Evolutionary conservation across 176 grass and related monocot species (phyloP), one percentile per base, ranked within the genome.

Genomic region (Zoysia pacifica): DNA sequence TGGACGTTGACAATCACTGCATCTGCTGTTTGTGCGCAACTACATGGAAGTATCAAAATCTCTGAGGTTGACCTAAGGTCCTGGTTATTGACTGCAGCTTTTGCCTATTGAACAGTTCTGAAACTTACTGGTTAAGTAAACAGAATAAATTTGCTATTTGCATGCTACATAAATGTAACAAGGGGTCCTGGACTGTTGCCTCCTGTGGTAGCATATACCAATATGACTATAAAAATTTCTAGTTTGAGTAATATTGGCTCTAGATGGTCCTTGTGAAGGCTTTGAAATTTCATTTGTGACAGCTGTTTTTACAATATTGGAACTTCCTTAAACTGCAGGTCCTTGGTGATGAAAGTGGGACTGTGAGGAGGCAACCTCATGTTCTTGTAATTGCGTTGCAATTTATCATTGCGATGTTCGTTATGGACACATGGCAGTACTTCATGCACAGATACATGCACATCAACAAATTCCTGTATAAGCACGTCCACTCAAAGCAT

Each of bases 381-480:
- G 19, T 77, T 3, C 60, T 86, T 45, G 42, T 87, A 58, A 87
- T 91, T 49, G 73, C 77, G 28, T 37, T 89, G 77, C 90, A 92
- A 63, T 80, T 89, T 72, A 20, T 83, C 20, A 46, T 92, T 43
- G 91, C 87, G 5, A 93, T 93, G 91, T 79, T 93, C 12, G 91
- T 90, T 61, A 87, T 93, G 87, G 91, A 93, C 77, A 93, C 91
- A 75, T 93, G 91, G 91, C 91, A 93, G 65, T 93, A 93, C 81
- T 93, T 90, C 87, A 90, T 93, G 91, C 91, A 93, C 91, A 90
- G 91, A 82, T 93, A 90, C 72, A 93, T 93, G 91, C 91, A 93
- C 50, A 42, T 90, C 78, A 93, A 90, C 91, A 93, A 87, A 72
- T 93, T 93, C 78, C 15, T 93, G 56, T 93, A 93, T 82, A 93